A percentile compares a stretch with the other conserved stretches of the same genome.
Conservation (phyloP, 2,329 filamentous ascomycete species). For the Periconia sp. region DNA sequence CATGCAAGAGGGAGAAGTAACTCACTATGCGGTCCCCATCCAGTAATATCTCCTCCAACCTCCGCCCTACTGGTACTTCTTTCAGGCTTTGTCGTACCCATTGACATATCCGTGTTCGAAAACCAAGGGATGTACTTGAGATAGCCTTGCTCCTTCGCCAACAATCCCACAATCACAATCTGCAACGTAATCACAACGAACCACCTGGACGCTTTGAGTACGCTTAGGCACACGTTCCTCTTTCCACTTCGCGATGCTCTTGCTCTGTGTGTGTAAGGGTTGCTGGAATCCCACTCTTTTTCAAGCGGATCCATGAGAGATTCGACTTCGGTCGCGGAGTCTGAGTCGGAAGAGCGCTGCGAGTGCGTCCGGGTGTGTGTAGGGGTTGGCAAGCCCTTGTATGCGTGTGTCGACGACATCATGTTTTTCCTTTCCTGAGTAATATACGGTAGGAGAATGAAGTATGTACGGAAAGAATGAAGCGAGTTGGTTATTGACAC, state of each 20-base stretch:
- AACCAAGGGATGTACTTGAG: slow-evolving; percentile 12
- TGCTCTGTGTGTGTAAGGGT: slow-evolving; percentile 24
- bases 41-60: slow-evolving; percentile 37
- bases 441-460: neutral
- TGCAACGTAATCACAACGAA: slow-evolving; percentile 33
- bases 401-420: slow-evolving; percentile 36
- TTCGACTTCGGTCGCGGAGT: slow-evolving; percentile 38
- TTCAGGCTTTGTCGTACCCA: neutral
- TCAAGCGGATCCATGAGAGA: slow-evolving; percentile 23
- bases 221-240: slow-evolving; percentile 15
- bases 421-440: slow-evolving; percentile 3
- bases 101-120: slow-evolving; percentile 13
- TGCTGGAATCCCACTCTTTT: slow-evolving; percentile 8
- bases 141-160: slow-evolving; percentile 34
- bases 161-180: slow-evolving; percentile 30
- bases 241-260: slow-evolving; percentile 17
- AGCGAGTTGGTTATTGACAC: neutral
- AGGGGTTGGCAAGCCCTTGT: slow-evolving; percentile 26
- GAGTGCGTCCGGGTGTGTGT: slow-evolving; percentile 26
- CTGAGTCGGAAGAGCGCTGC: slow-evolving; percentile 17
- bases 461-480: neutral
- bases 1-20: neutral
- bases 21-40: slow-evolving; percentile 36
- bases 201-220: slow-evolving; percentile 31
- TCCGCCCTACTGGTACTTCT: slow-evolving; percentile 28